Evolutionary conservation across 352 stramenopile genomes (phyloP), one percentile per base, ranked within the genome.

Genomic region (Globisporangium echinulatum): DNA sequence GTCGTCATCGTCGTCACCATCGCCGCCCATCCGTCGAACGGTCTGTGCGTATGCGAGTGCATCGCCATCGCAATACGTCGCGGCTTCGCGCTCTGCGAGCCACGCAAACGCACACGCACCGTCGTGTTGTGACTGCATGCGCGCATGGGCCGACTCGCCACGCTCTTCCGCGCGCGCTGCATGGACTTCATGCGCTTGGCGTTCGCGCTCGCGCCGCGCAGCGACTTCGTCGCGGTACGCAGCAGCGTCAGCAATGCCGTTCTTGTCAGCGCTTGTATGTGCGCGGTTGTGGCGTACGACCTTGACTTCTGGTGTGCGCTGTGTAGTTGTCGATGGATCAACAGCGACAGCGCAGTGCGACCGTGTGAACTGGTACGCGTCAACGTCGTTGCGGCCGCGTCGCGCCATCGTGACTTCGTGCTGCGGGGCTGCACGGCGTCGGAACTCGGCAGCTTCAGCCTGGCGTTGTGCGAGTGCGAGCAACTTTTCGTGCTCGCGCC

Each of bases 221-320:
- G 83, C 74, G 57, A 87, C 61, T 17, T 79, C 65, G 7, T 70
- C 61, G 0, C 69, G 69, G 48, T 79, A 76, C 13, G 66, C 71
- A 9, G 62, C 68, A 5, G 79, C 78, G 47, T 85, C 72, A 3
- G 80, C 68, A 0, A 72, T 62, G 14, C 73, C 74, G 39, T 65
- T 76, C 25, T 58, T 11, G 10, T 7, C 47, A 7, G 58, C 63
- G 7, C 51, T 80, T 11, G 68, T 60, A 43, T 85, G 68, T 9
- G 56, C 61, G 6, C 40, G 68, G 54, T 88, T 87, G 62, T 88
- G 79, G 10, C 71, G 64, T 60, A 90, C 64, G 11, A 92, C 68
- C 40, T 74, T 85, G 40, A 87, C 73, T 25, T 63, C 63, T 19
- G 17, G 17, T 19, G 17, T 0, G 17, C 17, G 17, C 17, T 19